These are phyloP conservation scores for Rhizopogon roseolus DNA, from an alignment of 768 basidiomycete species.

Conservation along the genomic window DNA sequence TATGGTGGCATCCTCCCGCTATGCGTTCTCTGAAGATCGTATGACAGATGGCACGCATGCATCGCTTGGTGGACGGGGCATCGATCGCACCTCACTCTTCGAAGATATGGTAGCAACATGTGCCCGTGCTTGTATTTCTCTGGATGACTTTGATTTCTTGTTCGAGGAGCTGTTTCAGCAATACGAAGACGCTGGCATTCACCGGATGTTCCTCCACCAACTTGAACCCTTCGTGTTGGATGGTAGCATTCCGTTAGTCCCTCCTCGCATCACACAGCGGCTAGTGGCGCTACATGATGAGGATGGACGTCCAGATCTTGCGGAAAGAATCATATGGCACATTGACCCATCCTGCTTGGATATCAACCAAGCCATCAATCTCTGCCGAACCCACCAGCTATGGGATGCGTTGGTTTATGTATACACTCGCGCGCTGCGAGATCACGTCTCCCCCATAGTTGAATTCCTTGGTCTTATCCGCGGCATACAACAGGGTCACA, in stretches of 20 bases:
- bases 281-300: constrained; percentile 77
- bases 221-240: constrained; percentile 81
- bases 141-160: constrained; percentile 79
- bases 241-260: constrained; percentile 66
- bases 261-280: constrained; percentile 84
- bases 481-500: constrained; percentile 8
- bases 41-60: constrained; percentile 86
- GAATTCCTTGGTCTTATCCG: constrained; percentile 78
- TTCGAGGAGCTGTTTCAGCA: constrained; percentile 92
- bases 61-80: constrained; percentile 80
- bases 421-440: constrained; percentile 81
- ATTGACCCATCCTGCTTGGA: constrained; percentile 89
- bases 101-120: constrained; percentile 79
- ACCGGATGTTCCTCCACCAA: constrained; percentile 75
- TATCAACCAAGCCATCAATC: constrained; percentile 83
- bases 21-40: constrained; percentile 93
- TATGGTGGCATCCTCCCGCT: constrained; percentile 82
- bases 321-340: constrained; percentile 93
- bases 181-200: constrained; percentile 81
- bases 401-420: constrained; percentile 96
- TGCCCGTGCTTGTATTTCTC: constrained; percentile 73
- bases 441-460: constrained; percentile 87
- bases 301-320: constrained; percentile 62
- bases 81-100: constrained; percentile 87
- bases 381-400: constrained; percentile 79